phyloP scores from a whole-genome alignment of 495 filamentous ascomycete species.

The Penicillium ochrochloron region DNA sequence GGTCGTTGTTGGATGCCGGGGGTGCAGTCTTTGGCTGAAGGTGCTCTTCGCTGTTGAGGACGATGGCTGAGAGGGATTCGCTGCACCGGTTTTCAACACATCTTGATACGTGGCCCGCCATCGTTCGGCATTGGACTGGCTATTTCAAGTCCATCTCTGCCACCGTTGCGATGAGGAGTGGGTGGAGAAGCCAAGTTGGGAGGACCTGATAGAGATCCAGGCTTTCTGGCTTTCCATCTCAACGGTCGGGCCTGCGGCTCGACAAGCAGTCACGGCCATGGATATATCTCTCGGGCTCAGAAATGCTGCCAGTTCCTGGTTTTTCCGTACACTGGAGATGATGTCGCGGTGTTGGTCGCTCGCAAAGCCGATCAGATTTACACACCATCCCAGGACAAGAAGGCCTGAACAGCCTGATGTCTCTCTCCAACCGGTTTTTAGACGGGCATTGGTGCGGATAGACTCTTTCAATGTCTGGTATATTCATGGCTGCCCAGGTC shows the following conservation, averaged over 20 bases:
- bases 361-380: background rate
- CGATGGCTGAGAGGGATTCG: slow-evolving; percentile 15
- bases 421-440: background rate
- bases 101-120: background rate
- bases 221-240: background rate
- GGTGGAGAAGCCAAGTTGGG: background rate
- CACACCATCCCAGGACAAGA: background rate
- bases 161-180: background rate
- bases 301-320: background rate
- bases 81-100: background rate
- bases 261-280: background rate
- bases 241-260: background rate
- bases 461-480: background rate
- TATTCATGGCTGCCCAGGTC: background rate
- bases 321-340: background rate
- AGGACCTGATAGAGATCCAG: background rate
- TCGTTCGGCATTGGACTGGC: background rate
- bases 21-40: slow-evolving; percentile 82
- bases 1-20: slow-evolving; percentile 74
- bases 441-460: background rate
- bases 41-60: slow-evolving; percentile 48
- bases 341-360: background rate
- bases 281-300: background rate
- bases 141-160: background rate
- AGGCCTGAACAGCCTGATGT: background rate